A percentile compares a stretch with the other conserved stretches of the same genome.
Conservation (phyloP, 2,329 filamentous ascomycete genomes). For the Cytospora mali region DNA sequence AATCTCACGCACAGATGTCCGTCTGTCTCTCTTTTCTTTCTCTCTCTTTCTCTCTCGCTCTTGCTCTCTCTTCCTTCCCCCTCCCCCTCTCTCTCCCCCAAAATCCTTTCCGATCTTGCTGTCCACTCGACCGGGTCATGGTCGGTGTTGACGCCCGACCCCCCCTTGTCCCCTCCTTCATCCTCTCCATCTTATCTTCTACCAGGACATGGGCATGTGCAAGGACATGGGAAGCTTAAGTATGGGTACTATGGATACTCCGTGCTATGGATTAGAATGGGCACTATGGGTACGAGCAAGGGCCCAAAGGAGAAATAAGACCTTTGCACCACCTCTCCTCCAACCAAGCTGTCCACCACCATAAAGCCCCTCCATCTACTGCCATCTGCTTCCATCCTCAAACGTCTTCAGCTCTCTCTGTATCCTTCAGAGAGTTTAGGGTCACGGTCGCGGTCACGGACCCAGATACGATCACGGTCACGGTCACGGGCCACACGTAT, state of each 20-base stretch:
- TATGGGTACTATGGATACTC: slow-evolving; percentile 11
- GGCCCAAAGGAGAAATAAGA: slow-evolving; percentile 24
- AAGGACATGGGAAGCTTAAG: slow-evolving; percentile 21
- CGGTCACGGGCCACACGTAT: not conserved
- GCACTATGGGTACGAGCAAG: slow-evolving; percentile 10
- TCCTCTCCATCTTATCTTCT: slow-evolving; percentile 1
- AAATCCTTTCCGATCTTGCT: not conserved
- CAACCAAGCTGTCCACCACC: slow-evolving; percentile 18
- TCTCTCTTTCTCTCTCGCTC: not conserved
- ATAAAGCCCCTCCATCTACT: slow-evolving; percentile 17
- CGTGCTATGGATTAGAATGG: not conserved
- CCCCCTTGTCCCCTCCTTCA: not conserved
- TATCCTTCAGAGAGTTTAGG: not conserved
- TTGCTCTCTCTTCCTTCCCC: not conserved
- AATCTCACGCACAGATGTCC: too few relatives aligned
- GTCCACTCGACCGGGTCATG: not conserved
- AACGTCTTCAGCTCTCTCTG: slow-evolving; percentile 8
- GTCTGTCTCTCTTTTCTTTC: too few relatives aligned
- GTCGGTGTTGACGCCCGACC: not conserved
- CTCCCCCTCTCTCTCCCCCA: not conserved
- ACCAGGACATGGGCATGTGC: slow-evolving; percentile 14
- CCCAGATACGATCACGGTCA: not conserved
- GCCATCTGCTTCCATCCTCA: slow-evolving; percentile 15
- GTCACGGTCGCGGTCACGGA: not conserved
- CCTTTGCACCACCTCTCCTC: slow-evolving; percentile 21